A percentile compares a stretch with the other conserved stretches of the same genome.
Evolutionary conservation across 306 rosid genomes (phyloP).

Genomic region (Canavalia gladiata): DNA sequence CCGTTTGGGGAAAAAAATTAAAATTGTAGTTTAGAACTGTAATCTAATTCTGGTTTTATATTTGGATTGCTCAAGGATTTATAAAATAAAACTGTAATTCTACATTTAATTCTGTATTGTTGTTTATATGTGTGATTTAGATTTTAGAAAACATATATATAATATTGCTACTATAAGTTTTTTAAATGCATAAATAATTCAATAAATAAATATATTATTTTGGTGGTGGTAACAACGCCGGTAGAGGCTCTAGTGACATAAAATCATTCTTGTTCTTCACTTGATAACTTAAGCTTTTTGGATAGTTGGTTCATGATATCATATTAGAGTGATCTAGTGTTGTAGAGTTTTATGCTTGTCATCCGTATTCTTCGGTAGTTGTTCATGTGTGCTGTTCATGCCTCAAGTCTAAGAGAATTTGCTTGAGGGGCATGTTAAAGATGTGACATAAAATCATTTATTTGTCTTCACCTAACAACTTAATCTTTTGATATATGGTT

Average conservation of each 20-base stretch:
- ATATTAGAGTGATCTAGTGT: neutral
- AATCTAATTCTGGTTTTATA: neutral
- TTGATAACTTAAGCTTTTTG: neutral
- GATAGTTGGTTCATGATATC: neutral
- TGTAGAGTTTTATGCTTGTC: neutral
- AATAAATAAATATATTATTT: neutral
- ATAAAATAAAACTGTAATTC: slow-evolving; percentile 1
- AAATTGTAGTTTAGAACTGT: slow-evolving; percentile 15
- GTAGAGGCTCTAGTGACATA: neutral
- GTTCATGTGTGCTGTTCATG: neutral
- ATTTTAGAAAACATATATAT: neutral
- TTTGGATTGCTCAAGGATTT: slow-evolving; percentile 11
- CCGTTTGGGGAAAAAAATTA: neutral
- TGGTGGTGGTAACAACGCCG: slow-evolving; percentile 1
- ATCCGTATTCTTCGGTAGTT: neutral
- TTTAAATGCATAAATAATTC: neutral
- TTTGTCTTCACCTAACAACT: neutral
- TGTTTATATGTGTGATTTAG: neutral
- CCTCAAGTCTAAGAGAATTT: neutral
- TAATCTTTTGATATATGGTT: neutral
- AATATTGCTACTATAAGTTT: neutral
- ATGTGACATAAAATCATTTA: neutral
- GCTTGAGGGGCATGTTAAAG: neutral
- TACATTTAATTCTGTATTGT: neutral
- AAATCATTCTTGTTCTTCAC: neutral